Evolutionary conservation across 768 basidiomycete genomes (phyloP).

Genomic region (Boletus tylopilopsis): DNA sequence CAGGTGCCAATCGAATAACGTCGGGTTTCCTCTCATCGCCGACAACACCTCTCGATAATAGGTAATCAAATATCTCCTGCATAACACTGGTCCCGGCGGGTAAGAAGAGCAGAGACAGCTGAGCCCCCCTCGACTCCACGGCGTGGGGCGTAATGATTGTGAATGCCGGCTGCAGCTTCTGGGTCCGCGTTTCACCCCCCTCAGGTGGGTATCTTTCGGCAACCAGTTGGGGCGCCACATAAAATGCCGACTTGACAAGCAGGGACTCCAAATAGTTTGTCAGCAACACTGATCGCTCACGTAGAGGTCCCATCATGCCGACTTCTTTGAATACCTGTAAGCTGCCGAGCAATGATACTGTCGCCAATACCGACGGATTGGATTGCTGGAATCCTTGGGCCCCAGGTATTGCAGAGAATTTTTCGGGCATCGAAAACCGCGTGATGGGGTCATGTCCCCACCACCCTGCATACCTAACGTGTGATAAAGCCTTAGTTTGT

Average conservation of each 20-base stretch:
- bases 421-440: constrained; percentile 86
- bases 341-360: constrained; percentile 79
- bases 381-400: constrained; percentile 97
- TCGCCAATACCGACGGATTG: constrained; percentile 81
- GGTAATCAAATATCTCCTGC: constrained; percentile 57
- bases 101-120: constrained; percentile 82
- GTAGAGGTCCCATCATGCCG: constrained; percentile 67
- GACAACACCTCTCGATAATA: constrained; percentile 72
- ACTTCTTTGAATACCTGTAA: constrained; percentile 75
- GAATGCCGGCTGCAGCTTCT: constrained; percentile 47
- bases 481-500: constrained; percentile 11
- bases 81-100: constrained; percentile 57
- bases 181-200: constrained; percentile 14
- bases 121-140: constrained; percentile 69
- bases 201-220: constrained; percentile 28
- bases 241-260: constrained; percentile 61
- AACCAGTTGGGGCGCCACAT: constrained; percentile 41
- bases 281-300: constrained; percentile 65
- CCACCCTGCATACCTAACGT: constrained; percentile 84
- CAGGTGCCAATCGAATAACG: constrained; percentile 86
- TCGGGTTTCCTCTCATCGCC: constrained; percentile 92
- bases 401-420: constrained; percentile 79
- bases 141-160: constrained; percentile 89
- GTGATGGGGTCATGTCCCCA: constrained; percentile 92
- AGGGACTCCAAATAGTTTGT: constrained; percentile 69